Conservation (phyloP, 164 flowering plant species). For the Litsea cubeba region DNA sequence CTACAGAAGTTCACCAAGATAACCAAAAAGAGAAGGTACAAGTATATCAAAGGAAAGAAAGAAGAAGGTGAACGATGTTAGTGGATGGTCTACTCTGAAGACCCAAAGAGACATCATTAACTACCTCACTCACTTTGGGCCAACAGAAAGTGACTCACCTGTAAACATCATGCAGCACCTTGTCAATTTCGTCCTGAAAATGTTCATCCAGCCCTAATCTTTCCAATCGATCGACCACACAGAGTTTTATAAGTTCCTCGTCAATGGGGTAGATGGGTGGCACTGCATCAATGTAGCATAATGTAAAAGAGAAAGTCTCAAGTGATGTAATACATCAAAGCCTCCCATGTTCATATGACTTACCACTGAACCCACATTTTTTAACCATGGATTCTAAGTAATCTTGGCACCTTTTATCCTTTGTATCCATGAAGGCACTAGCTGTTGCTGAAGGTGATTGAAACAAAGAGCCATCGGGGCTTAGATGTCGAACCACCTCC, state of each 20-base stretch:
- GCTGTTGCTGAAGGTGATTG: conserved; percentile 48
- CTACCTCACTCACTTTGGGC: neutral
- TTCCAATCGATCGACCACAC: conserved; percentile 29
- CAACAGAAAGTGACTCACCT: conserved; percentile 14
- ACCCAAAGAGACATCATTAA: neutral
- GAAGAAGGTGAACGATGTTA: neutral
- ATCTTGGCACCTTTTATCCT: conserved; percentile 18
- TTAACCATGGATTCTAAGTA: conserved; percentile 30
- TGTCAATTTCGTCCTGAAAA: conserved; percentile 23
- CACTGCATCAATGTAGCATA: conserved; percentile 15
- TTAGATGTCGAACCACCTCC: conserved; percentile 15
- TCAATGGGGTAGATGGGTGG: conserved; percentile 26
- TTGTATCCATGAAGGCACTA: conserved; percentile 28
- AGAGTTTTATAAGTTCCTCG: conserved; percentile 24
- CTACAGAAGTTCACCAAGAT: too few species aligned
- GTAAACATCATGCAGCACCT: conserved; percentile 18
- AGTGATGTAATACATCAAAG: neutral
- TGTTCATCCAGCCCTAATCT: conserved; percentile 26
- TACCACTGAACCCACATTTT: conserved; percentile 31
- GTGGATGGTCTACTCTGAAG: neutral
- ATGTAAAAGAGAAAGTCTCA: neutral
- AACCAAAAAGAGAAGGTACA: too few species aligned
- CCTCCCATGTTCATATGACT: neutral
- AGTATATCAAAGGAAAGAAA: neutral
- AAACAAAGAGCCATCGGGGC: conserved; percentile 35